These are phyloP conservation scores for Glycyrrhiza uralensis DNA, from an alignment of 306 rosid species.

Conservation along the genomic window DNA sequence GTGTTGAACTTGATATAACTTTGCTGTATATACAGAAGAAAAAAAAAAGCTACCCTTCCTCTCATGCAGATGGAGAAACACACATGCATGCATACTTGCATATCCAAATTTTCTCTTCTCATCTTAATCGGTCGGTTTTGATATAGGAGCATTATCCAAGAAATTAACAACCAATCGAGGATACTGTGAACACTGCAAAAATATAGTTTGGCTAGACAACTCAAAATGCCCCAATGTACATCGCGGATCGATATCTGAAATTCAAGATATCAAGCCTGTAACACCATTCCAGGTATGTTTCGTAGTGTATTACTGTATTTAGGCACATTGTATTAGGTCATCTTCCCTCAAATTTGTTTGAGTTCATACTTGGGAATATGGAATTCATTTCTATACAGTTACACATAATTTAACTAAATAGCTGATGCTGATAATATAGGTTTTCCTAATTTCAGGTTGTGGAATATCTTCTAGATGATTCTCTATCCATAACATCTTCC, in stretches of 20 bases:
- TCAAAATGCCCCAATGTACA: slow-evolving; percentile 52
- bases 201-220: slow-evolving; percentile 67
- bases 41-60: neutral
- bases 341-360: neutral
- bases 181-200: slow-evolving; percentile 65
- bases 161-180: slow-evolving; percentile 59
- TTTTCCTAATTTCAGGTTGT: slow-evolving; percentile 52
- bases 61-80: neutral
- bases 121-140: slow-evolving; percentile 12
- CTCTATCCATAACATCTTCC: slow-evolving; percentile 33
- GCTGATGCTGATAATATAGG: neutral
- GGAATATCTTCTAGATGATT: slow-evolving; percentile 56
- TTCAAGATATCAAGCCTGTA: slow-evolving; percentile 53
- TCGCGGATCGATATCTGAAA: slow-evolving; percentile 31
- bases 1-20: slow-evolving; percentile 9
- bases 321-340: neutral
- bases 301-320: neutral
- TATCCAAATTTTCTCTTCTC: slow-evolving; percentile 5
- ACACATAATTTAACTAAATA: neutral
- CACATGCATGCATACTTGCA: neutral
- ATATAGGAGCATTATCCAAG: slow-evolving; percentile 48
- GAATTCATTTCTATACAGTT: neutral
- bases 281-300: slow-evolving; percentile 54
- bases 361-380: neutral
- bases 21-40: slow-evolving; percentile 2